Base-by-base conservation (phyloP, 164 flowering plant species). In the Vitis cinerea region DNA sequence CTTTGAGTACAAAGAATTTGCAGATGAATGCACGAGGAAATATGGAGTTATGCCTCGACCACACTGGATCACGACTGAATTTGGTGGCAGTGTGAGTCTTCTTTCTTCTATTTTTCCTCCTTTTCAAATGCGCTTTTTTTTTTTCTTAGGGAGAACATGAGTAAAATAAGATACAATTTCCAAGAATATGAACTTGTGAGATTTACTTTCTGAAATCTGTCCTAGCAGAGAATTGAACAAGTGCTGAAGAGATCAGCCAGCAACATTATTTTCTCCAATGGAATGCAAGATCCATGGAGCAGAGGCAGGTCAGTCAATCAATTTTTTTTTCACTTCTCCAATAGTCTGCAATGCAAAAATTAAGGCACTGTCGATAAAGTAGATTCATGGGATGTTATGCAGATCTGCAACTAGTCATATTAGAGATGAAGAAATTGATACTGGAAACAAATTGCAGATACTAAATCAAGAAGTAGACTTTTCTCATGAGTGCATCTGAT, bases 271-370 rank as follows among this genome's bases (percentile, higher is more conserved):
- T 87, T 87, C 59, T 85, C 88, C 12, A 85, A 82, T 77, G 89
- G 89, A 57, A 64, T 87, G 83, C 81, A 81, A 69, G 92, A 88
- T 58, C 89, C 92, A n/a, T 88, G 89, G 85, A 88, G 92, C 75
- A 76, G 88, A 74, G 89, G 92, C 68, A 65, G 91, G 88, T 87
- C 10, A 73, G 79, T 67, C 59, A 1, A 8, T 55, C 23, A 8
- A 3, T 52, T 10, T 2, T 23, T 23, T 23, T 23, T 23, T 23
- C 27, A 23, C 27, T 23, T 23, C 27, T 23, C 27, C 27, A 23
- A 1, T 23, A 23, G 27, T 23, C 27, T 23, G 27, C 2, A 1
- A 23, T 23, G 27, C 27, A 23, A 55, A 55, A 55, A 5, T 55
- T 15, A 16, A 15, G 27, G 27, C 27, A 23, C 27, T 23, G 2